Evolutionary conservation across 495 filamentous ascomycete species (phyloP).

Genomic region (Letharia lupina): DNA sequence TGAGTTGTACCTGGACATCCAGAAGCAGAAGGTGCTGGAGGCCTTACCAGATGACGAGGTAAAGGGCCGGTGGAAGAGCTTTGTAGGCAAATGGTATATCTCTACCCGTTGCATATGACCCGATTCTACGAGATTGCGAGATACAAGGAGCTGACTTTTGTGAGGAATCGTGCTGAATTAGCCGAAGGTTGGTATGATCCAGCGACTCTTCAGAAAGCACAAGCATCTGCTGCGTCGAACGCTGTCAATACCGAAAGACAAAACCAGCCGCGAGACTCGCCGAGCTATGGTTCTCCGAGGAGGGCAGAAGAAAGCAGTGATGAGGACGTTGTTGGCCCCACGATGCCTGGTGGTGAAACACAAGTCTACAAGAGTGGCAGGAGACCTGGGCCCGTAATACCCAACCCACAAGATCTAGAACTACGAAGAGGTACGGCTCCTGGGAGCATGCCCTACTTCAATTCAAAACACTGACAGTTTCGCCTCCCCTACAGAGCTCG

Average conservation of each 20-base stretch:
- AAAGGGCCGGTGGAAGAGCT: constrained; percentile 88
- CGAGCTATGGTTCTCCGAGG: constrained; percentile 12
- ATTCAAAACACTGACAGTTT: neutral
- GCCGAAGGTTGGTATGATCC: constrained; percentile 93
- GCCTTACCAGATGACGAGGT: constrained; percentile 60
- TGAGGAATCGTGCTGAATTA: constrained; percentile 84
- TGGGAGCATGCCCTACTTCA: neutral
- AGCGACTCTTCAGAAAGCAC: constrained; percentile 47
- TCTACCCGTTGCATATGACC: neutral
- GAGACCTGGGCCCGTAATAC: constrained; percentile 62
- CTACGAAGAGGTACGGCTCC: constrained; percentile 49
- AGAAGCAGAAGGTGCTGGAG: constrained; percentile 63
- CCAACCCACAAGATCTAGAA: constrained; percentile 64
- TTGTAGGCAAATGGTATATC: constrained; percentile 73
- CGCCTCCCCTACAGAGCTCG: constrained; percentile 36
- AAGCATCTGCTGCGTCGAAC: constrained; percentile 22
- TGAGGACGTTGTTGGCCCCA: constrained; percentile 65
- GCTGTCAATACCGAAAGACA: constrained; percentile 15
- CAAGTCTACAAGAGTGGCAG: constrained; percentile 20
- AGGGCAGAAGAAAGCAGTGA: constrained; percentile 34
- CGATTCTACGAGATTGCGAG: neutral
- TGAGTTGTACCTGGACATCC: constrained; percentile 79
- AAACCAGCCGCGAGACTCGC: constrained; percentile 11
- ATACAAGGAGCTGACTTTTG: constrained; percentile 33
- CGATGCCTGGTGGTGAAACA: constrained; percentile 42